These are phyloP conservation scores for Globisporangium yorkense DNA, from an alignment of 352 stramenopile genomes.

Conservation along the genomic window DNA sequence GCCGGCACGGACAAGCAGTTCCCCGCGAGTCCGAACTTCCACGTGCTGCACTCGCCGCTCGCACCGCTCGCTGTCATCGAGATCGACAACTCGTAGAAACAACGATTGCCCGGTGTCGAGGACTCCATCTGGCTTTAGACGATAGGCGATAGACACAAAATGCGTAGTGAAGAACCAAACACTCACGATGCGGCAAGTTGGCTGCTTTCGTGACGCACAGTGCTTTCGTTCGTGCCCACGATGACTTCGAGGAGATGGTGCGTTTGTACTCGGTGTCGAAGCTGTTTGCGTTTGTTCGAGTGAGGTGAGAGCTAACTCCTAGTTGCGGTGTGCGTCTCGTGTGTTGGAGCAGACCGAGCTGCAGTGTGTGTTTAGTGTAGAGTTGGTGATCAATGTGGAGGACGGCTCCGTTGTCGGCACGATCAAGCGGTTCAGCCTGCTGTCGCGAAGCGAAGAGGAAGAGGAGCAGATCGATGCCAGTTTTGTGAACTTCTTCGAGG, in stretches of 20 bases:
- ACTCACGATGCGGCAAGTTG: no score
- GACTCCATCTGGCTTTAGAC: no score
- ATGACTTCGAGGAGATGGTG: conserved; percentile 83
- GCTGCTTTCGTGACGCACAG: no score
- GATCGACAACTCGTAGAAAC: no score
- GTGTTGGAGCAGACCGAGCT: conserved; percentile 35
- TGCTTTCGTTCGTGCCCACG: no score
- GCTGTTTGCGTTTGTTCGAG: neutral
- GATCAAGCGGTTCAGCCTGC: conserved; percentile 68
- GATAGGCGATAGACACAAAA: no score
- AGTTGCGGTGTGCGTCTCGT: neutral
- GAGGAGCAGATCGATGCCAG: conserved; percentile 77
- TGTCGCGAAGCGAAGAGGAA: conserved; percentile 46
- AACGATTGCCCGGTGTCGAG: no score
- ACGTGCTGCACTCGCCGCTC: conserved; percentile 12
- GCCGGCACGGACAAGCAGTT: conserved; percentile 24
- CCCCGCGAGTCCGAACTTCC: conserved; percentile 8
- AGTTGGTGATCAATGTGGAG: conserved; percentile 65
- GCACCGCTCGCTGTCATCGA: no score
- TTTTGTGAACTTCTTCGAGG: conserved; percentile 84
- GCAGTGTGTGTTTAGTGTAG: conserved; percentile 77
- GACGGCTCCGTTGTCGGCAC: conserved; percentile 49
- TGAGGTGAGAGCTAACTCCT: neutral
- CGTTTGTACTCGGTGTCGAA: neutral
- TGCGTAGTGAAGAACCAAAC: no score